Evolutionary conservation across 202 grass and related monocot genomes (phyloP), one percentile per base, ranked within the genome.

Genomic region (Alloteropsis angusta): DNA sequence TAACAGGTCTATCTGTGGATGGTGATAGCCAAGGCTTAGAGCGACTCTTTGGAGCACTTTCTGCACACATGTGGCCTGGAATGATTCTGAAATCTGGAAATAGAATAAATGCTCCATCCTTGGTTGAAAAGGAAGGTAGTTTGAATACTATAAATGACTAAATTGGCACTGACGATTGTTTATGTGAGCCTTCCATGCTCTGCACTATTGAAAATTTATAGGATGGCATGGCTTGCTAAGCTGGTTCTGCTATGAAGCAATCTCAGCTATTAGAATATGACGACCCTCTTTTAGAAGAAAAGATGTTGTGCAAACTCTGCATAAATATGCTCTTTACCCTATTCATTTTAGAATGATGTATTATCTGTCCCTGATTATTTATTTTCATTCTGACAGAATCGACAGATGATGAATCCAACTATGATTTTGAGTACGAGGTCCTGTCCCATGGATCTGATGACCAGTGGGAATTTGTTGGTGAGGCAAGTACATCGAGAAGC

Each of bases 11-110:
- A 47, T 98, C 92, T 5, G 84, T 92, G 58, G 82, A 98, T 82
- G 96, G 96, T 79, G 96, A 98, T 87, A 88, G 91, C 70, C 96
- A 98, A 93, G 96, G 96, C 41, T 65, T 95, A 72, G 92, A 98
- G 65, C 84, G 95, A 79, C 74, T 98, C 13, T 74, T 89, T 65
- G 95, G 95, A 79, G 95, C 85, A 36, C 82, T 98, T 80, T 94
- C 89, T 83, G 95, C 91, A 58, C 87, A 98, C 50, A 92, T 94
- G 95, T 98, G 95, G 95, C 92, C 89, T 84, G 95, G 95, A 82
- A 94, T 98, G 95, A 82, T 89, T 87, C 60, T 94, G 15, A 98
- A 92, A 85, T 94, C 95, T 73, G 92, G 95, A 86, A 98, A 87
- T 35, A 90, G 65, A 82, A 86, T 95, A 42, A 80, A 30, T 23